Conservation (phyloP, 1,284 basidiomycete species). For the Sphaerobolus stellatus region DNA sequence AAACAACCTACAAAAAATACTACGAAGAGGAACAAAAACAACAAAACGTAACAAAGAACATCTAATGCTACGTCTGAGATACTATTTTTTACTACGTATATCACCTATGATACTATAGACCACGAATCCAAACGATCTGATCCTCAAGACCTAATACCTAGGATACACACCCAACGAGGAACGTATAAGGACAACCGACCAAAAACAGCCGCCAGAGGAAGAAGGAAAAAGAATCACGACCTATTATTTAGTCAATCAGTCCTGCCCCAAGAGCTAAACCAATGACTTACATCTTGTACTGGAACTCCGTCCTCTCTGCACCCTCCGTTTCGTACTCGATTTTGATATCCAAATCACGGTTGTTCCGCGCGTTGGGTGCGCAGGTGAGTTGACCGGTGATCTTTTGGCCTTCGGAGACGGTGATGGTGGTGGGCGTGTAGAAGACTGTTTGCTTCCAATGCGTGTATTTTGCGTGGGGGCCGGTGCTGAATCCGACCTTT, state of each 20-base stretch:
- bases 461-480: slow-evolving; percentile 94
- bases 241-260: slow-evolving; percentile 11
- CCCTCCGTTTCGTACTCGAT: slow-evolving; percentile 64
- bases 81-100: no score
- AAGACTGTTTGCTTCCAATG: slow-evolving; percentile 99
- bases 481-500: slow-evolving; percentile 92
- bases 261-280: neutral
- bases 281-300: slow-evolving; percentile 80
- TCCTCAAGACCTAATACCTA: no score
- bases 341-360: slow-evolving; percentile 88
- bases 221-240: slow-evolving; percentile 7
- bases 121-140: no score
- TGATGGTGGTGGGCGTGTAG: slow-evolving; percentile 81
- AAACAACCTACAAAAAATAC: no score
- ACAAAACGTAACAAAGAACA: no score
- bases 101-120: no score
- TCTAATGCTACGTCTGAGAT: no score
- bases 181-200: no score
- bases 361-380: slow-evolving; percentile 86
- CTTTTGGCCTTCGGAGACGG: slow-evolving; percentile 64
- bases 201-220: no score
- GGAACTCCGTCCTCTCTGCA: slow-evolving; percentile 41
- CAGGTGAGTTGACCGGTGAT: slow-evolving; percentile 75
- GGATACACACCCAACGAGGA: no score
- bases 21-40: no score